phyloP scores from a whole-genome alignment of 768 basidiomycete genomes.

The Macrolepiota fuliginosa region DNA sequence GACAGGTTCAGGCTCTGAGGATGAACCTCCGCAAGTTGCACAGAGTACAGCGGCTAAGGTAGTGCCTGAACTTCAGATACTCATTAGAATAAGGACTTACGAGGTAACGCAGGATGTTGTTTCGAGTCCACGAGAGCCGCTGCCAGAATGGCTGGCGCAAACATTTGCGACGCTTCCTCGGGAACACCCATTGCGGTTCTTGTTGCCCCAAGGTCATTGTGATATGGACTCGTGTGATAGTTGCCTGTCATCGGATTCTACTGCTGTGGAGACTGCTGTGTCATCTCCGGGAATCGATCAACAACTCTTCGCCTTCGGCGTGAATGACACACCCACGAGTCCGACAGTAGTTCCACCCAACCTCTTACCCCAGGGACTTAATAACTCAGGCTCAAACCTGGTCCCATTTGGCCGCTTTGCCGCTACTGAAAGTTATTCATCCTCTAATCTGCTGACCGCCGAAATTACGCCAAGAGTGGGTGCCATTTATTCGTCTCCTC shows the following conservation, averaged over 20 bases:
- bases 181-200: slow-evolving; percentile 45
- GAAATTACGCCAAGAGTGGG: not conserved
- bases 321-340: not conserved
- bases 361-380: not conserved
- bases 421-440: not conserved
- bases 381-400: not conserved
- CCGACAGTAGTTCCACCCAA: not conserved
- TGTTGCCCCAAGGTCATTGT: slow-evolving; percentile 27
- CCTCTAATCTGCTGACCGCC: not conserved
- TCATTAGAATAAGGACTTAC: not conserved
- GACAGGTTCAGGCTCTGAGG: not conserved
- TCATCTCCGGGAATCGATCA: not conserved
- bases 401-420: not conserved
- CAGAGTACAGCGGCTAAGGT: not conserved
- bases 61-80: not conserved
- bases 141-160: slow-evolving; percentile 56
- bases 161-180: slow-evolving; percentile 47
- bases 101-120: slow-evolving; percentile 6
- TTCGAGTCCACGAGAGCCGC: slow-evolving; percentile 23
- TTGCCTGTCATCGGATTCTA: not conserved
- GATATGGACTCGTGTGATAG: not conserved
- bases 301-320: not conserved
- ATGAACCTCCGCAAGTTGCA: not conserved
- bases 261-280: not conserved
- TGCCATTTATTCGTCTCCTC: not conserved